phyloP scores from a whole-genome alignment of 108 stramenopile species.

The Phaeodactylum tricornutum region DNA sequence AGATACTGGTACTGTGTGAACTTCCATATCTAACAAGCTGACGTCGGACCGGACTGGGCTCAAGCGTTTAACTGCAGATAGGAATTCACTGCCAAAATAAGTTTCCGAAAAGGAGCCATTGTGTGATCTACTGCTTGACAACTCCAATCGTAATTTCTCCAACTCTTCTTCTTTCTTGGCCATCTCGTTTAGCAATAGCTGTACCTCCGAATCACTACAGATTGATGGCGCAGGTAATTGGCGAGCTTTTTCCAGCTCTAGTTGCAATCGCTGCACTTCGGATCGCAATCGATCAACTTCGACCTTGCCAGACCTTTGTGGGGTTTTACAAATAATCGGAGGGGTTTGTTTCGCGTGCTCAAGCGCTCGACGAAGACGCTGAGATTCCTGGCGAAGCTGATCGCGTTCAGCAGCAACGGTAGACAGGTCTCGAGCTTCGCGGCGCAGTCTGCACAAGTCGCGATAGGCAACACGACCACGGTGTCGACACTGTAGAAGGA shows the following conservation, averaged over 20 bases:
- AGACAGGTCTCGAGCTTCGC: slow-evolving; percentile 40
- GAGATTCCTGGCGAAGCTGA: slow-evolving; percentile 37
- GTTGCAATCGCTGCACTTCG: slow-evolving; percentile 27
- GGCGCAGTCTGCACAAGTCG: slow-evolving; percentile 21
- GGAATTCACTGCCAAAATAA: not conserved
- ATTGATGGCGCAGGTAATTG: not conserved
- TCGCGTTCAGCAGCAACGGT: slow-evolving; percentile 42
- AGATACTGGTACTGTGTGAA: not conserved
- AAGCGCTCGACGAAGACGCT: slow-evolving; percentile 37
- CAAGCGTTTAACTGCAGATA: not conserved
- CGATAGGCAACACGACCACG: slow-evolving; percentile 20
- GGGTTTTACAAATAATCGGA: not conserved
- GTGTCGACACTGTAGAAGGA: slow-evolving; percentile 33
- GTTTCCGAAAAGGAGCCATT: slow-evolving; percentile 4
- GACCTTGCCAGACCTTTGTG: not conserved
- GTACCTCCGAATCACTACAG: not conserved
- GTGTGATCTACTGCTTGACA: not conserved
- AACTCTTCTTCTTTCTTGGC: slow-evolving; percentile 1
- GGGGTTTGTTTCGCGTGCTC: slow-evolving; percentile 8
- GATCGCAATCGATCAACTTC: slow-evolving; percentile 25
- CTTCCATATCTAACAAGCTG: slow-evolving; percentile 1
- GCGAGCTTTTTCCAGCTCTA: slow-evolving; percentile 1
- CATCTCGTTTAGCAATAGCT: not conserved
- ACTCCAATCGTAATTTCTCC: not conserved
- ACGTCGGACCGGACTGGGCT: slow-evolving; percentile 3